These are phyloP conservation scores for Dictyostelium gargantuum DNA, from an alignment of 208 protist species.

Conservation along the genomic window DNA sequence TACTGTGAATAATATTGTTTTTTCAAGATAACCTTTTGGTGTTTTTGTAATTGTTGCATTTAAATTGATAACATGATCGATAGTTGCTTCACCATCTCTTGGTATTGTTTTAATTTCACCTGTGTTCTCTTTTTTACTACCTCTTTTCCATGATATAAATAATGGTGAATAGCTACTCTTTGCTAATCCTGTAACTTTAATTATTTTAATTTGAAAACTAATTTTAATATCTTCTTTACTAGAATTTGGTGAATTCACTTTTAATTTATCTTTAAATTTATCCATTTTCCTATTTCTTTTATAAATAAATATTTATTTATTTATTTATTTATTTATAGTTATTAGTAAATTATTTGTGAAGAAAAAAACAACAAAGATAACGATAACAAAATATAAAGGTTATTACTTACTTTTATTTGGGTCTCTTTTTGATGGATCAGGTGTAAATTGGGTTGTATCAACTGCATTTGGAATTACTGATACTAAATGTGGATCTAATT, in stretches of 20 bases:
- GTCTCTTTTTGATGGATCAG: conserved; percentile 75
- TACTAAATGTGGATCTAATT: conserved; percentile 90
- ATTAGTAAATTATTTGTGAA: too few species aligned
- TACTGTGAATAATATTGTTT: background rate
- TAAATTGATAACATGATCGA: background rate
- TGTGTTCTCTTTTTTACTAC: conserved; percentile 37
- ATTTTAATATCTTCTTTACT: conserved; percentile 39
- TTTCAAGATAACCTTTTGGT: conserved; percentile 22
- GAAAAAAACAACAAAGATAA: too few species aligned
- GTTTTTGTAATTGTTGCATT: conserved; percentile 27
- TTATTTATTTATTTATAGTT: too few species aligned
- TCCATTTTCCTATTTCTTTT: background rate
- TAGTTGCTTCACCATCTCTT: background rate
- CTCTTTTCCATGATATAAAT: conserved; percentile 34
- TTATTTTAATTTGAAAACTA: conserved; percentile 4
- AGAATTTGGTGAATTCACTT: background rate
- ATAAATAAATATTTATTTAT: background rate
- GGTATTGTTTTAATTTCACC: conserved; percentile 7
- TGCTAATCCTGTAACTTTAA: conserved; percentile 24
- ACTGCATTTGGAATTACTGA: conserved; percentile 99
- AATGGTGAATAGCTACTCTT: background rate
- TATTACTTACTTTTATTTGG: conserved; percentile 30
- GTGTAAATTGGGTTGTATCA: conserved; percentile 88
- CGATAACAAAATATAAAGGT: too few species aligned
- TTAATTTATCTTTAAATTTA: conserved; percentile 25